A percentile compares a stretch with the other conserved stretches of the same genome.
These are phyloP conservation scores for Gossypium stocksii DNA, from an alignment of 345 rosid species.

Conservation along the genomic window DNA sequence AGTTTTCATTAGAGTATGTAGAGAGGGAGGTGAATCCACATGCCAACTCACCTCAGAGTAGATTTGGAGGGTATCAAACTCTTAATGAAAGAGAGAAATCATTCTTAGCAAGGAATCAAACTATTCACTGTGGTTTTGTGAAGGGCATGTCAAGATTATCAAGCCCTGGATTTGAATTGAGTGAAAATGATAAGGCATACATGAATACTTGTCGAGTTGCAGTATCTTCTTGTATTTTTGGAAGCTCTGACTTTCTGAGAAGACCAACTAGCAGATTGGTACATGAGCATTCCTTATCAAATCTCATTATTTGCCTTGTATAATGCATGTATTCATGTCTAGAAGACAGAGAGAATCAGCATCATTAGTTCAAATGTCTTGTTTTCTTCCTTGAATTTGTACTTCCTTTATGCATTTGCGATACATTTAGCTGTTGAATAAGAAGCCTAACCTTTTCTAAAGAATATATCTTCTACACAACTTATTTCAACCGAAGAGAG, in stretches of 20 bases:
- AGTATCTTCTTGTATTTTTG: constrained; percentile 94
- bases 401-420: neutral
- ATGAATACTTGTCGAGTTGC: constrained; percentile 67
- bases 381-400: neutral
- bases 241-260: constrained; percentile 88
- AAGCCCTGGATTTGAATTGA: constrained; percentile 61
- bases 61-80: constrained; percentile 86
- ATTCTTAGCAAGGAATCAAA: constrained; percentile 57
- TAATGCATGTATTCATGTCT: constrained; percentile 1
- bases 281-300: constrained; percentile 6
- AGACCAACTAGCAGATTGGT: constrained; percentile 77
- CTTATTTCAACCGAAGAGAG: neutral
- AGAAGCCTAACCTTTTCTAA: neutral
- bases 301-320: constrained; percentile 6
- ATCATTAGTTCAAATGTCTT: constrained; percentile 1
- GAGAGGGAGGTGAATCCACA: constrained; percentile 38
- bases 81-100: constrained; percentile 70
- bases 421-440: neutral
- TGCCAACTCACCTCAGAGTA: constrained; percentile 31
- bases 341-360: neutral
- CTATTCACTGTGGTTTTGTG: constrained; percentile 84
- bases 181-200: constrained; percentile 55
- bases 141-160: constrained; percentile 44
- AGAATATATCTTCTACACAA: neutral
- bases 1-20: constrained; percentile 54